Percentiles rank a stretch among this genome's conserved stretches.
phyloP scores from a whole-genome alignment of 306 rosid genomes.

The Luffa acutangula region DNA sequence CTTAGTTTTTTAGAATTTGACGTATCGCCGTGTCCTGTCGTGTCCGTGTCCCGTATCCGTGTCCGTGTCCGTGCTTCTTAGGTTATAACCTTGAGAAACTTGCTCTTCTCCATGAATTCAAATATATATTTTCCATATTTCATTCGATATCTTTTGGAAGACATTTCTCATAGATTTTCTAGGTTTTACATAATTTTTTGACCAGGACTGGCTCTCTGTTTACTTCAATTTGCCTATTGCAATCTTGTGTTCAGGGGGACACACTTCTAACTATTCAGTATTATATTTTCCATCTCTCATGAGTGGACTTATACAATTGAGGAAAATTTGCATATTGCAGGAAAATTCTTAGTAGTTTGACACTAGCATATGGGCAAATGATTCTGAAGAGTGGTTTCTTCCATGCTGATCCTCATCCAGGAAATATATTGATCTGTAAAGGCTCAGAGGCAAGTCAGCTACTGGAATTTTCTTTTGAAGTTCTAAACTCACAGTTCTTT shows the following conservation, averaged over 20 bases:
- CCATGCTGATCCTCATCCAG: constrained; percentile 99
- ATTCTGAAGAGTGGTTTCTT: constrained; percentile 89
- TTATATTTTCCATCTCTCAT: not conserved
- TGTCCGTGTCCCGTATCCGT: too few species aligned
- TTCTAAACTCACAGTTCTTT: not conserved
- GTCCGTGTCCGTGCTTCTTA: too few species aligned
- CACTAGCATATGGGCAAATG: constrained; percentile 99
- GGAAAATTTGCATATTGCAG: constrained; percentile 33
- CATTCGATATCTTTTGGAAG: not conserved
- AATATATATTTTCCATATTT: not conserved
- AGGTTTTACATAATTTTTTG: not conserved
- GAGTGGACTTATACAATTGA: not conserved
- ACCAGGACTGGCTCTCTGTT: not conserved
- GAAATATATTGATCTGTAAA: constrained; percentile 83
- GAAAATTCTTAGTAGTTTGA: constrained; percentile 88
- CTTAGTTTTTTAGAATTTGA: too few species aligned
- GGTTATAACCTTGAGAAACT: not conserved
- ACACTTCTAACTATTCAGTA: not conserved
- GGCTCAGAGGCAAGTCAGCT: constrained; percentile 83
- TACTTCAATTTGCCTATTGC: not conserved
- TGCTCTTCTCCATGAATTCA: not conserved
- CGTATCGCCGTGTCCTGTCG: too few species aligned
- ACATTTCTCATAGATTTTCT: not conserved
- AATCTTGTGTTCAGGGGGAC: not conserved
- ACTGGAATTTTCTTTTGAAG: constrained; percentile 4